phyloP scores from a whole-genome alignment of 257 asterid species.

The Solanum lignicaule region DNA sequence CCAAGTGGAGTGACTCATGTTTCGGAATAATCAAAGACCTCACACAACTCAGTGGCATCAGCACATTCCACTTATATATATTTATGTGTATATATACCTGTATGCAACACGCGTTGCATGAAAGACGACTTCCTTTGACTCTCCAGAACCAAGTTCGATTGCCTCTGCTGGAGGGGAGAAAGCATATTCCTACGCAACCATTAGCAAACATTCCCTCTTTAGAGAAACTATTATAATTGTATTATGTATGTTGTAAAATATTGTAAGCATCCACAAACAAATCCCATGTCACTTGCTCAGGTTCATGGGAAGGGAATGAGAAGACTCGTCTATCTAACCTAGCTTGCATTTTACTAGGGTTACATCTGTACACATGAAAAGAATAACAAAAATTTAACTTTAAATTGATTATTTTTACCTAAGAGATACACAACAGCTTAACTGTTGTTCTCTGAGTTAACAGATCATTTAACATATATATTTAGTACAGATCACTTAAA shows the following conservation, averaged over 20 bases:
- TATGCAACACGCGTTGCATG: conserved; percentile 89
- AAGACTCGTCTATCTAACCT: neutral
- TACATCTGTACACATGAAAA: neutral
- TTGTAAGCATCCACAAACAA: neutral
- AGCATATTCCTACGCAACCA: conserved; percentile 68
- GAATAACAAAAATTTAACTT: neutral
- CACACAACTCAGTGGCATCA: neutral
- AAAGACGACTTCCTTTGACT: conserved; percentile 70
- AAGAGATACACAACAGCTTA: neutral
- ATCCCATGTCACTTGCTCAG: neutral
- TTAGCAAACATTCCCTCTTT: neutral
- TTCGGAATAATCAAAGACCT: neutral
- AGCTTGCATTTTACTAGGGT: neutral
- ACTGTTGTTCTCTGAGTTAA: neutral
- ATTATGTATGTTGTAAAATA: neutral
- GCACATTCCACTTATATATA: neutral
- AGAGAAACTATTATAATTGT: neutral
- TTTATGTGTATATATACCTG: conserved; percentile 35
- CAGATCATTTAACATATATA: neutral
- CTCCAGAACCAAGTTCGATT: conserved; percentile 86
- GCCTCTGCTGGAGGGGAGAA: conserved; percentile 90
- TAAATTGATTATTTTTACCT: neutral
- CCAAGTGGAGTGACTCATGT: neutral
- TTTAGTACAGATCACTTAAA: neutral
- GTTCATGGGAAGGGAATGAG: neutral